phyloP scores from a whole-genome alignment of 2,329 filamentous ascomycete species.

The Botryotinia globosa region DNA sequence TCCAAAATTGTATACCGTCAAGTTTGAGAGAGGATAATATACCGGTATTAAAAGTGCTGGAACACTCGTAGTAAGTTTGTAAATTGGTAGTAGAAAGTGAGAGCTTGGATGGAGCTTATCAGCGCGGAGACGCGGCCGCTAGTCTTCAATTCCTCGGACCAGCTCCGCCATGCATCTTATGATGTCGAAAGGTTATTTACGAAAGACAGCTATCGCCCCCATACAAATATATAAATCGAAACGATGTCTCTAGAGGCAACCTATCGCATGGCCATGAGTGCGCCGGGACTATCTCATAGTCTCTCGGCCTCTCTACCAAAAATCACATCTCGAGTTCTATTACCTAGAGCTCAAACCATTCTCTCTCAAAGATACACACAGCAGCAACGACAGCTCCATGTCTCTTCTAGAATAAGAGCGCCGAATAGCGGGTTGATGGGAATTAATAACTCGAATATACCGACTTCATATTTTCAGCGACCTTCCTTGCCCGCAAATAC shows the following conservation, averaged over 20 bases:
- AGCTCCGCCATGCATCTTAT: background rate
- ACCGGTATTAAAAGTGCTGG: background rate
- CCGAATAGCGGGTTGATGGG: conserved; percentile 35
- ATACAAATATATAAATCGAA: background rate
- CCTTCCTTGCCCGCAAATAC: conserved; percentile 84
- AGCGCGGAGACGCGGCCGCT: conserved; percentile 7
- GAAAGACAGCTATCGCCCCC: background rate
- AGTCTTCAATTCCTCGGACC: conserved; percentile 6
- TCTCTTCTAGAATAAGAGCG: conserved; percentile 28
- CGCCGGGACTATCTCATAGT: conserved; percentile 28
- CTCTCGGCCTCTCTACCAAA: conserved; percentile 22
- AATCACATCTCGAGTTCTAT: conserved; percentile 24
- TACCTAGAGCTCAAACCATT: conserved; percentile 28
- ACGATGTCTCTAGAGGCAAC: conserved; percentile 31
- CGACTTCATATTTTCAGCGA: conserved; percentile 78
- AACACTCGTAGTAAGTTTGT: background rate
- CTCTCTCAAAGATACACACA: conserved; percentile 27
- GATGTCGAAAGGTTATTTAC: conserved; percentile 5
- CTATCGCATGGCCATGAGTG: conserved; percentile 30
- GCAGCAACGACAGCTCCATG: conserved; percentile 35
- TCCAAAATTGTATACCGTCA: background rate
- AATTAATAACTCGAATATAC: conserved; percentile 42
- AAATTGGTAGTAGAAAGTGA: background rate
- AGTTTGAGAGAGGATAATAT: background rate
- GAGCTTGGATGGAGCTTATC: background rate